Evolutionary conservation across 23 red algal genomes (phyloP), one percentile per base, ranked within the genome.

Genomic region (Gracilaria gracilis): DNA sequence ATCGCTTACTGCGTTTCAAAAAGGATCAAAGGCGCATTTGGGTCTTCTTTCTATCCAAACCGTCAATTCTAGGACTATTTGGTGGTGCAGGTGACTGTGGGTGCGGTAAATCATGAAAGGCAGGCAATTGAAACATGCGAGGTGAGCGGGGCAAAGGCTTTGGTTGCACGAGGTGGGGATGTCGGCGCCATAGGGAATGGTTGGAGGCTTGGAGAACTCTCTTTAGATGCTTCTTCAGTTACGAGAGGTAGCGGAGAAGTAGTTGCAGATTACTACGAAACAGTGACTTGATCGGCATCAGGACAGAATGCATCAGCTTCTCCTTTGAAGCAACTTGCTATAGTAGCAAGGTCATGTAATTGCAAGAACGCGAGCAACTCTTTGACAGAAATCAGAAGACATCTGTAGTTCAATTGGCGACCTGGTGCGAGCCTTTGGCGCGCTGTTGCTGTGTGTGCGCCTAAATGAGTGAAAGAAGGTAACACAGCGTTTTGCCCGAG

Each of bases 401-500:
- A 50, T 53, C 91, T 81, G 29, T 86, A 66, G 72, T 62, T 67
- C 0, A 81, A 27, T 37, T 85, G 91, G 39, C 71, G 81, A 47
- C 81, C 73, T 9, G 67, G 81, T 34, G 67, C 81, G 25, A 80
- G 70, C n/a, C 51, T 76, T 25, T 55, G n/a, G n/a, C n/a, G n/a
- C n/a, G n/a, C n/a, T n/a, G n/a, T n/a, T n/a, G n/a, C n/a, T n/a
- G n/a, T n/a, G n/a, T n/a, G n/a, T n/a, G 23, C 6, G 73, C 34
- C 13, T n/a, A 13, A 34, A 98, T 28, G 21, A 98, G 59, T 35
- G 95, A 91, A 33, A 94, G 34, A 0, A 80, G 61, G 67, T 95
- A 98, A 1, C 91, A 83, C 0, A 98, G 75, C 28, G 95, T 98
- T 73, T 98, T 98, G 0, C 91, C 95, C 9, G 85, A 91, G 42